Evolutionary conservation across 2,329 filamentous ascomycete genomes (phyloP), one percentile per base, ranked within the genome.

Genomic region (Cladosporium oxysporum): DNA sequence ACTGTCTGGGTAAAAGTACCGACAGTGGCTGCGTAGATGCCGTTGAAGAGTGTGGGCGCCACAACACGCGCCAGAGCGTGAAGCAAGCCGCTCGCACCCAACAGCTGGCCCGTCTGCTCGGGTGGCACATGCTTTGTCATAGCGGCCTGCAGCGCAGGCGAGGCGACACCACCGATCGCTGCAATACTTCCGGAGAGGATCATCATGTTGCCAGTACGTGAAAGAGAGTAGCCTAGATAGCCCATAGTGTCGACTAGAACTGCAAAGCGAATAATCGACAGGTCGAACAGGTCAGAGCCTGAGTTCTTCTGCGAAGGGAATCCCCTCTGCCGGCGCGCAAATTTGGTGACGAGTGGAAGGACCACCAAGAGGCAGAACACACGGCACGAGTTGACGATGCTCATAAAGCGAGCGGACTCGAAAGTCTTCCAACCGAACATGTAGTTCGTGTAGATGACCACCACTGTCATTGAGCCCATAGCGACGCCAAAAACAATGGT

Each of bases 71-170:
- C 87, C 41, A 97, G 79, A 0, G 92, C 91, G 78, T 98, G 94
- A 66, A 98, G 79, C 68, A 98, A 82, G 0, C 94, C 95, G 18
- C 90, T 90, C 1, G 93, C 93, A 26, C 95, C 95, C 0, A 99
- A 84, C n/a, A 98, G 82, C 76, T 95, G 89, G 0, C 95, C 95
- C 0, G 95, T 90, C 57, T 87, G 86, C 69, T 95, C 91, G 0
- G 88, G 83, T 0, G 93, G 92, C 0, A 98, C 90, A 76, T 98
- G 95, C 76, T 97, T 98, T 23, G 93, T 97, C 60, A 97, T 81
- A 0, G 90, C 86, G 1, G 91, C 90, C 74, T 96, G 92, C 59
- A 96, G 83, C 0, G 91, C 95, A 1, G 95, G 93, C 41, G 90
- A 90, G 0, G 90, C 93, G 55, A 98, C 88, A 1, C 93, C 93